These are phyloP conservation scores for Fusarium lyarnte DNA, from an alignment of 2,329 filamentous ascomycete genomes.

Conservation along the genomic window DNA sequence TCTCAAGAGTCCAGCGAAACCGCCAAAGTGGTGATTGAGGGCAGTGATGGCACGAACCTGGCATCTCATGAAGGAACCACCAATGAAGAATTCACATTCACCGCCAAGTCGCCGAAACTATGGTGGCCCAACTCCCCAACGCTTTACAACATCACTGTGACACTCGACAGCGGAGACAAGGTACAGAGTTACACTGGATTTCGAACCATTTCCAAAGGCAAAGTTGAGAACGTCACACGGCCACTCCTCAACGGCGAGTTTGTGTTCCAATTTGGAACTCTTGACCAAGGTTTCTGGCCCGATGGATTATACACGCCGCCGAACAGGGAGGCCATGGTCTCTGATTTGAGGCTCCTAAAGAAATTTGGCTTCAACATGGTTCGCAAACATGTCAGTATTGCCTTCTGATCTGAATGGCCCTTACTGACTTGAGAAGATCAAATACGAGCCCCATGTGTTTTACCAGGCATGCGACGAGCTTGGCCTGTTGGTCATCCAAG, in stretches of 20 bases:
- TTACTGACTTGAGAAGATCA: slow-evolving; percentile 57
- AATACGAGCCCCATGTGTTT: slow-evolving; percentile 73
- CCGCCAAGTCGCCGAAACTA: slow-evolving; percentile 62
- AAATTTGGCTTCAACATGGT: slow-evolving; percentile 74
- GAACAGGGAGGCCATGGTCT: slow-evolving; percentile 73
- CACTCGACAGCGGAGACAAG: slow-evolving; percentile 56
- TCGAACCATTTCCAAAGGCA: slow-evolving; percentile 67
- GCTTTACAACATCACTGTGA: slow-evolving; percentile 72
- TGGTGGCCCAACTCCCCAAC: slow-evolving; percentile 73
- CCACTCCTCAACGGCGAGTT: slow-evolving; percentile 76
- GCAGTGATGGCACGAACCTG: not conserved
- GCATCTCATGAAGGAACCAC: slow-evolving; percentile 44
- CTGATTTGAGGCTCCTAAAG: slow-evolving; percentile 72
- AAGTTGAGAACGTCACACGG: slow-evolving; percentile 66
- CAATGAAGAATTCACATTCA: slow-evolving; percentile 64
- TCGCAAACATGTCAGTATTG: slow-evolving; percentile 69
- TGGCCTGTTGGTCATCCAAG: slow-evolving; percentile 74
- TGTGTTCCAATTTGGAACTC: slow-evolving; percentile 72
- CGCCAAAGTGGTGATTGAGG: not conserved
- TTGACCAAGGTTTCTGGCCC: slow-evolving; percentile 78
- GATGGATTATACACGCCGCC: slow-evolving; percentile 74
- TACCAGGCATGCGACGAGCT: slow-evolving; percentile 74
- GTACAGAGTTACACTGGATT: slow-evolving; percentile 75
- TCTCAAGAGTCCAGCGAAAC: not conserved
- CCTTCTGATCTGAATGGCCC: too few species aligned